Conservation (phyloP, 305 asterid genomes). For the Ruellia speciosa region DNA sequence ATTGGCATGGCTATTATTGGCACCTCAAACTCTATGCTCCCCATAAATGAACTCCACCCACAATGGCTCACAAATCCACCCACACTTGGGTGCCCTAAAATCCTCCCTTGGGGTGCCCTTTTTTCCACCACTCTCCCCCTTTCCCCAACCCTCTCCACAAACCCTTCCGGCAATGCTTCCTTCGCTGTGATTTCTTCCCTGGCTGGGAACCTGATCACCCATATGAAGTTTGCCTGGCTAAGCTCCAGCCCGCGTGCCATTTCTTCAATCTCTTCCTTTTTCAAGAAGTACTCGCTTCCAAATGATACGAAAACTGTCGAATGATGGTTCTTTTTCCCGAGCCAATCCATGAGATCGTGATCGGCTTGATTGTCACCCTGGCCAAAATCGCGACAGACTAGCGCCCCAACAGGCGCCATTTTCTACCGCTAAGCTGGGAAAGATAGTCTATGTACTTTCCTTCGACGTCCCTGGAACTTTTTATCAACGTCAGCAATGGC, state of each 20-base stretch:
- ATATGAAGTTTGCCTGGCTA: slow-evolving; percentile 4
- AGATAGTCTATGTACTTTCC: slow-evolving; percentile 14
- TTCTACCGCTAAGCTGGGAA: background rate
- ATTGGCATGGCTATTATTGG: slow-evolving; percentile 11
- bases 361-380: background rate
- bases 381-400: background rate
- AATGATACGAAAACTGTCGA: slow-evolving; percentile 9
- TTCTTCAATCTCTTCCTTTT: slow-evolving; percentile 6
- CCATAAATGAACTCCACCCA: slow-evolving; percentile 12
- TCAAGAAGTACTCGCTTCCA: slow-evolving; percentile 13
- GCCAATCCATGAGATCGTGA: slow-evolving; percentile 1
- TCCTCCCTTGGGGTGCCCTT: slow-evolving; percentile 10
- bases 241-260: slow-evolving; percentile 10
- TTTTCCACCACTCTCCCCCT: slow-evolving; percentile 4
- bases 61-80: slow-evolving; percentile 12
- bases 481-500: background rate
- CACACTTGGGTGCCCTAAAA: background rate
- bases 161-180: slow-evolving; percentile 4
- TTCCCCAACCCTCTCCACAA: slow-evolving; percentile 6
- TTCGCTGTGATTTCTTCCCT: background rate
- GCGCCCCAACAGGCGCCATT: background rate
- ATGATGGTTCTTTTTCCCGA: background rate
- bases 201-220: slow-evolving; percentile 9
- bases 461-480: background rate
- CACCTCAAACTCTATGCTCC: slow-evolving; percentile 8